Evolutionary conservation across 2,329 filamentous ascomycete genomes (phyloP), one percentile per base, ranked within the genome.

Genomic region (Fusarium haematococcum): DNA sequence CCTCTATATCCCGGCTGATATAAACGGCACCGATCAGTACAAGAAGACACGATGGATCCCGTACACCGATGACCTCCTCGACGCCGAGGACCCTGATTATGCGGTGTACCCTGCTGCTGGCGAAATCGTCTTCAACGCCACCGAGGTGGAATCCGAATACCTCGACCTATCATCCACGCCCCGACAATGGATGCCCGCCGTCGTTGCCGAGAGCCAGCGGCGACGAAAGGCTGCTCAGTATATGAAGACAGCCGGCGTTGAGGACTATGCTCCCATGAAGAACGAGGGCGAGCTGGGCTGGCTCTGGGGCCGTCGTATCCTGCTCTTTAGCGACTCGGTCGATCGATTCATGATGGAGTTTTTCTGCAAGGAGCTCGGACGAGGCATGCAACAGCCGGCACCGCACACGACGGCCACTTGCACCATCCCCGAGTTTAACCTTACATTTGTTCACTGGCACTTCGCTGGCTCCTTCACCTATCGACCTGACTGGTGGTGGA

Each of bases 41-140:
- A 88, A 95, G 7, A 85, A 86, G 63, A 86, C 88, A 5, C 73
- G 69, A 65, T 75, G 73, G 73, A 60, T 75, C 3, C 73, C 73
- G 0, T 75, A 68, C 20, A 71, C 63, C 11, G 67, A 75, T 10
- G 58, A 73, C 5, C 94, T 94, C 71, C 86, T 89, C 1, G 92
- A 94, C 66, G 91, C 93, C 5, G 79, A 85, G 2, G 80, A 84
- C 0, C 88, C 88, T 0, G 77, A 84, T 11, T 77, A 85, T 2
- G 80, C 93, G 8, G 77, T 82, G 6, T 71, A 83, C 7, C 81
- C 84, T 50, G 58, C 68, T 2, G 68, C 71, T 2, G 71, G 71
- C 9, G 83, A 90, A 0, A 91, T 92, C 60, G 83, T 95, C 81
- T 92, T 91, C 4, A 95, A 95, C 76, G 93, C 92, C 27, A 92